phyloP scores from a whole-genome alignment of 176 grass and related monocot species.

The Oryza nivara region DNA sequence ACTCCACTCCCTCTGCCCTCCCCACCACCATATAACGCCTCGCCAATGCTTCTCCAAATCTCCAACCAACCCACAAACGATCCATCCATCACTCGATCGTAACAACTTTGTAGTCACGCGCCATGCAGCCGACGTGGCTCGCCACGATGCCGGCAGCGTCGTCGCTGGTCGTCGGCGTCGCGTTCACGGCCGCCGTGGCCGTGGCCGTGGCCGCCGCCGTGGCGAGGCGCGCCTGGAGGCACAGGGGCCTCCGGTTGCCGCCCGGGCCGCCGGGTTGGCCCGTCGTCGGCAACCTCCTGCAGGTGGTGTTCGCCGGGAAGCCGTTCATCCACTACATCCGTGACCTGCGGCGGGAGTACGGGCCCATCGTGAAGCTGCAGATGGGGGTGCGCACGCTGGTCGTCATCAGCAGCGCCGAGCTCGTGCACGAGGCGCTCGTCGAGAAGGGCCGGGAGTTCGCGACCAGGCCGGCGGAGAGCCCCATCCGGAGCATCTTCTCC shows the following conservation, averaged over 20 bases:
- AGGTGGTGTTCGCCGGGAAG: conserved; percentile 86
- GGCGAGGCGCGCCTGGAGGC: conserved; percentile 13
- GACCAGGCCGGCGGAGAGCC: conserved; percentile 73
- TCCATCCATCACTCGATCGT: not conserved
- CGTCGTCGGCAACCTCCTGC: conserved; percentile 81
- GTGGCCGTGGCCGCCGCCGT: not conserved
- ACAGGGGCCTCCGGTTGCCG: conserved; percentile 59
- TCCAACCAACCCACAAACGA: conserved; percentile 23
- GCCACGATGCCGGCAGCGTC: conserved; percentile 24
- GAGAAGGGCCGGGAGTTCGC: conserved; percentile 73
- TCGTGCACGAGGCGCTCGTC: conserved; percentile 78
- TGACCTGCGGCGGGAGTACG: conserved; percentile 64
- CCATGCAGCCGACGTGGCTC: conserved; percentile 29
- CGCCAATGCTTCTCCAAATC: not conserved
- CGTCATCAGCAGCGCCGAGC: conserved; percentile 76
- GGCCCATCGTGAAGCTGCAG: conserved; percentile 77
- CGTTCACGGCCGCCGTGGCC: conserved; percentile 37
- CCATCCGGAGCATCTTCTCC: conserved; percentile 82
- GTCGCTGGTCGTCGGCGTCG: not conserved
- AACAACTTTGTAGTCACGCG: not conserved
- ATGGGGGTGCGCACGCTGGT: conserved; percentile 89
- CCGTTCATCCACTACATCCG: conserved; percentile 82
- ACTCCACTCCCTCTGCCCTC: conserved; percentile 10
- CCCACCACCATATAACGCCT: not conserved
- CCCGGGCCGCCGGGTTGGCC: conserved; percentile 78